Conservation (phyloP, 169 alveolate species). For the Cyclospora cayetanensis region DNA sequence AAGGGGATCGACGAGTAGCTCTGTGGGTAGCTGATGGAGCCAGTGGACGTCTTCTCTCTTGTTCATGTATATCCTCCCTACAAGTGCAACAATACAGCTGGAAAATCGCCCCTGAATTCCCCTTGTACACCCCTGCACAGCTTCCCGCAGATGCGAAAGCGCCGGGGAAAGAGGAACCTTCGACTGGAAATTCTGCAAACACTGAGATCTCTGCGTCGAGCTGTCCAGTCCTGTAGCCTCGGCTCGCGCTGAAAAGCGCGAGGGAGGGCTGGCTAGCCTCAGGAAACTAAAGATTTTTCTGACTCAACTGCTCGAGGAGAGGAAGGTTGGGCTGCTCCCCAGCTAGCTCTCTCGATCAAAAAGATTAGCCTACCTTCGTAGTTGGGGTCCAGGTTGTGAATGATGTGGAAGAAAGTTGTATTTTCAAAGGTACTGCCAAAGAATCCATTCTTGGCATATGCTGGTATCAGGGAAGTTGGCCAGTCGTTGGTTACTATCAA, state of each 20-base stretch:
- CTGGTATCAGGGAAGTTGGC: constrained; percentile 86
- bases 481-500: constrained; percentile 92
- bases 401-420: constrained; percentile 91
- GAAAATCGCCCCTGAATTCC: too few relatives aligned
- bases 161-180: neutral
- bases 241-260: too few relatives aligned
- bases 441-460: constrained; percentile 74
- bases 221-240: too few relatives aligned
- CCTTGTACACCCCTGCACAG: neutral
- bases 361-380: constrained; percentile 91
- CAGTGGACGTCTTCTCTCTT: constrained; percentile 77
- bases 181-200: too few relatives aligned
- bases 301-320: too few relatives aligned
- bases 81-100: neutral
- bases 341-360: constrained; percentile 80
- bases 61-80: constrained; percentile 55
- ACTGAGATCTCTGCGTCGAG: too few relatives aligned
- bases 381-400: constrained; percentile 89
- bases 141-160: neutral
- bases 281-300: too few relatives aligned
- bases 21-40: constrained; percentile 86
- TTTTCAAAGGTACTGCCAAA: constrained; percentile 87
- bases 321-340: too few relatives aligned
- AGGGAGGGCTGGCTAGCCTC: too few relatives aligned
- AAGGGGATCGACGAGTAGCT: constrained; percentile 86